phyloP scores from a whole-genome alignment of 345 rosid genomes.

The Draba incana region DNA sequence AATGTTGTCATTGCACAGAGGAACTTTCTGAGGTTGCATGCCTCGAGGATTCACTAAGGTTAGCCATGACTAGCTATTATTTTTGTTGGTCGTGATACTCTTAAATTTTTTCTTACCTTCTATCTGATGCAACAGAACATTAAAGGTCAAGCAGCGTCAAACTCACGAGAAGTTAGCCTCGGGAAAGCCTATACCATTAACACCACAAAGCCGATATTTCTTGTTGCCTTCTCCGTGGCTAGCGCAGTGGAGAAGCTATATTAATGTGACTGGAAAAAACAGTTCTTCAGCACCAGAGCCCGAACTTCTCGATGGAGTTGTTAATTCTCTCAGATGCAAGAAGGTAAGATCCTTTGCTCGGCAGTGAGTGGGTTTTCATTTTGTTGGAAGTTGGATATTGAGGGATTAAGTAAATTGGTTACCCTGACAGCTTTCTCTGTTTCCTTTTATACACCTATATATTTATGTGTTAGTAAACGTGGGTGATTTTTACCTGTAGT shows the following conservation, averaged over 20 bases:
- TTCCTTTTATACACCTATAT: constrained; percentile 16
- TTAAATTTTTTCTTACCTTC: constrained; percentile 38
- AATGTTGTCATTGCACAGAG: constrained; percentile 73
- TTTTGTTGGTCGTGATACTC: constrained; percentile 19
- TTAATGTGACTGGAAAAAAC: constrained; percentile 72
- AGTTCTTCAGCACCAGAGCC: constrained; percentile 63
- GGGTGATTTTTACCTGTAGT: constrained; percentile 9
- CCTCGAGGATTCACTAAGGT: constrained; percentile 86
- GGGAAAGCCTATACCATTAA: constrained; percentile 66
- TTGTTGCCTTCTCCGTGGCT: constrained; percentile 87
- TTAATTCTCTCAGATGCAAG: constrained; percentile 75
- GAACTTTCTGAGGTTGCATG: constrained; percentile 90
- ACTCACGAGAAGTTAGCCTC: constrained; percentile 83
- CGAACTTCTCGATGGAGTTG: constrained; percentile 62
- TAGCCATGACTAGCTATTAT: constrained; percentile 38
- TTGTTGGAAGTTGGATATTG: constrained; percentile 16
- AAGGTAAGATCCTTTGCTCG: constrained; percentile 55
- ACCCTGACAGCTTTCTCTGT: constrained; percentile 19
- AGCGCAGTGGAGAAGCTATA: constrained; percentile 78
- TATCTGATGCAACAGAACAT: constrained; percentile 60
- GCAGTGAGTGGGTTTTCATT: constrained; percentile 26
- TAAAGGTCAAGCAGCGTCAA: constrained; percentile 80
- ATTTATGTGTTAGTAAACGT: background rate
- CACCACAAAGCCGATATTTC: constrained; percentile 62
- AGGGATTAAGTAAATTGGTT: constrained; percentile 16